Evolutionary conservation across 1,284 basidiomycete species (phyloP), one percentile per base, ranked within the genome.

Genomic region (Marasmius tenuissimus): DNA sequence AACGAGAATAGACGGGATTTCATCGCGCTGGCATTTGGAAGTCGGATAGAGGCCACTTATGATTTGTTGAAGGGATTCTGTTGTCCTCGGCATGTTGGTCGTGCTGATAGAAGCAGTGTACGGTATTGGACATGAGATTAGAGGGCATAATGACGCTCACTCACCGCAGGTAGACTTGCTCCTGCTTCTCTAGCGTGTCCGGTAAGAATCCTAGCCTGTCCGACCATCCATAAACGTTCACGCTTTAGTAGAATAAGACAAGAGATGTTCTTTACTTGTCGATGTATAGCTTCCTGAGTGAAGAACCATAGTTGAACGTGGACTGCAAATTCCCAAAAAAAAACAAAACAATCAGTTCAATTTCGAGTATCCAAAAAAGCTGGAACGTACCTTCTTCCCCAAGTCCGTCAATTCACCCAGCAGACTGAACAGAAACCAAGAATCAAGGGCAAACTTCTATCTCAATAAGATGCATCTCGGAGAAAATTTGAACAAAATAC

Each of bases 341-440:
- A 20, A 60, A 35, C n/a, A 45, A 54, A 58, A n/a, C 16, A 20
- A 45, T 59, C 60, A 34, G 22, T 58, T 18, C 57, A 40, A 18
- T n/a, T n/a, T 14, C 7, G 27, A n/a, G n/a, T 22, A 22, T 14
- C 4, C 59, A 48, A 59, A 14, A 16, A 42, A 14, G 14, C 5
- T 16, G 42, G 42, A 34, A 52, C 73, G 34, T 68, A 87, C 89
- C 76, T 87, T 77, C 69, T 88, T 81, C 38, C 92, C 92, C 5
- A 89, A 66, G 69, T 94, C 92, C 9, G 92, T 93, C 65, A 94
- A 74, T 71, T 93, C 91, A 35, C 92, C 93, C 14, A 92, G 75
- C 61, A 93, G 74, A 71, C 91, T 91, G 61, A 35, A 22, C 34
- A 53, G 38, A 12, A 45, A 38, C 48, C 51, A 53, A 48, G 27